Conservation (phyloP, 495 filamentous ascomycete genomes). For the Xeromyces bisporus region DNA sequence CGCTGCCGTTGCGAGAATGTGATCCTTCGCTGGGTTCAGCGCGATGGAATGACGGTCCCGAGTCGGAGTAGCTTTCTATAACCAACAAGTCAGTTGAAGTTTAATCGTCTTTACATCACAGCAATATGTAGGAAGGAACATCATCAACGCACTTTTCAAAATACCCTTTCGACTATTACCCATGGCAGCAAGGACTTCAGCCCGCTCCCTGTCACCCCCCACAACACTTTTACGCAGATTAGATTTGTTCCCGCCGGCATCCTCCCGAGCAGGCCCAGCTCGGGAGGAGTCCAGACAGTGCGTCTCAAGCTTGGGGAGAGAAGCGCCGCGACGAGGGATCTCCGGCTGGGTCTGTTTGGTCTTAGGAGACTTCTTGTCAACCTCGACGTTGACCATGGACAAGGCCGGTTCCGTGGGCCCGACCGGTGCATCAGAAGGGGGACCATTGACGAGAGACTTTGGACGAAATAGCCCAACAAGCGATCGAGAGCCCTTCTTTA, state of each 20-base stretch:
- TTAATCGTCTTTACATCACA: conserved; percentile 3
- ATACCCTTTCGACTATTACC: conserved; percentile 66
- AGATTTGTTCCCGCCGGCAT: conserved; percentile 38
- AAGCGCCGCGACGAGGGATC: conserved; percentile 56
- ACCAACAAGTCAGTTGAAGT: conserved; percentile 7
- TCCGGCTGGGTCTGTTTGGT: conserved; percentile 56
- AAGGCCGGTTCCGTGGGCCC: conserved; percentile 62
- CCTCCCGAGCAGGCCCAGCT: conserved; percentile 21
- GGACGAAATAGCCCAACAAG: conserved; percentile 90
- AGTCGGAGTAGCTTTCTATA: conserved; percentile 39
- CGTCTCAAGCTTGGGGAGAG: conserved; percentile 69
- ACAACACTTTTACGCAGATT: conserved; percentile 68
- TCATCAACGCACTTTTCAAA: conserved; percentile 60
- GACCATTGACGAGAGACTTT: conserved; percentile 71
- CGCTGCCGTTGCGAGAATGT: conserved; percentile 39
- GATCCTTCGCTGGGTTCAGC: conserved; percentile 5
- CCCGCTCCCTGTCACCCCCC: conserved; percentile 77
- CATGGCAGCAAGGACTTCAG: conserved; percentile 75
- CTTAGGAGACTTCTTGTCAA: conserved; percentile 71
- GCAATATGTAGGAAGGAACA: conserved; percentile 6
- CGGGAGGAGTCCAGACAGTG: conserved; percentile 18
- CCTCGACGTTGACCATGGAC: conserved; percentile 90
- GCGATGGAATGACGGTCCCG: conserved; percentile 51
- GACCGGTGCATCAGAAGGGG: conserved; percentile 44
- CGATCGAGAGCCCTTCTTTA: conserved; percentile 83